Percentiles rank a stretch among this genome's conserved stretches.
phyloP scores from a whole-genome alignment of 306 rosid species.

The Vigna radiata region DNA sequence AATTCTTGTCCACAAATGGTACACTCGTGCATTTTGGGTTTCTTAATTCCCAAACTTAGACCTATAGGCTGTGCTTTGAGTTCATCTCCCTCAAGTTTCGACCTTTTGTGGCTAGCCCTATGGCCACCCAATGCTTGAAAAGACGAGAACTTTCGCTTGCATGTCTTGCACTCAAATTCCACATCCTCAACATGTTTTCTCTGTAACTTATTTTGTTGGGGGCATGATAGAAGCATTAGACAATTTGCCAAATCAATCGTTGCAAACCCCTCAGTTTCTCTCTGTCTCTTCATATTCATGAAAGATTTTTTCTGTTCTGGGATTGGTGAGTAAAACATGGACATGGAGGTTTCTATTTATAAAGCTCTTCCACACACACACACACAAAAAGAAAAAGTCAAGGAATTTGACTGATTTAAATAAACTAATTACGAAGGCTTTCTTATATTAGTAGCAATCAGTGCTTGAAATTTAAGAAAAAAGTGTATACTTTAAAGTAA shows the following conservation, averaged over 20 bases:
- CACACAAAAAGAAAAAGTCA: slow-evolving; percentile 22
- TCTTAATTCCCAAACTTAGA: slow-evolving; percentile 19
- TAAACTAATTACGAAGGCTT: slow-evolving; percentile 1
- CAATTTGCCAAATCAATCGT: slow-evolving; percentile 54
- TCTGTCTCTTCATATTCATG: slow-evolving; percentile 57
- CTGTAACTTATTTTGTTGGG: neutral
- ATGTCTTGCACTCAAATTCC: slow-evolving; percentile 77
- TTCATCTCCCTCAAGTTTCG: slow-evolving; percentile 29
- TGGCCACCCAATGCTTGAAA: slow-evolving; percentile 94
- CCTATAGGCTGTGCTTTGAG: slow-evolving; percentile 12
- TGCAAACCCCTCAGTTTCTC: slow-evolving; percentile 34
- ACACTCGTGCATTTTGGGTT: slow-evolving; percentile 64
- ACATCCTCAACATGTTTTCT: neutral
- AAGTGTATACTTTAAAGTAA: neutral
- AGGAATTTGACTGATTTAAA: slow-evolving; percentile 36
- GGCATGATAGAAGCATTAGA: slow-evolving; percentile 51
- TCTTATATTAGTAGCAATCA: neutral
- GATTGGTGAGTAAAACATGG: slow-evolving; percentile 30
- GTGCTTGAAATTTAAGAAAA: neutral
- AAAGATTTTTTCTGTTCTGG: neutral
- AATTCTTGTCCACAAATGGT: slow-evolving; percentile 69
- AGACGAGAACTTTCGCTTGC: slow-evolving; percentile 74
- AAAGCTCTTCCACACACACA: neutral
- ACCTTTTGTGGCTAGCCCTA: slow-evolving; percentile 75
- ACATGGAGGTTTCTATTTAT: slow-evolving; percentile 34